Base-by-base conservation (phyloP, 2,329 filamentous ascomycete genomes). In the Diatrype stigma region DNA sequence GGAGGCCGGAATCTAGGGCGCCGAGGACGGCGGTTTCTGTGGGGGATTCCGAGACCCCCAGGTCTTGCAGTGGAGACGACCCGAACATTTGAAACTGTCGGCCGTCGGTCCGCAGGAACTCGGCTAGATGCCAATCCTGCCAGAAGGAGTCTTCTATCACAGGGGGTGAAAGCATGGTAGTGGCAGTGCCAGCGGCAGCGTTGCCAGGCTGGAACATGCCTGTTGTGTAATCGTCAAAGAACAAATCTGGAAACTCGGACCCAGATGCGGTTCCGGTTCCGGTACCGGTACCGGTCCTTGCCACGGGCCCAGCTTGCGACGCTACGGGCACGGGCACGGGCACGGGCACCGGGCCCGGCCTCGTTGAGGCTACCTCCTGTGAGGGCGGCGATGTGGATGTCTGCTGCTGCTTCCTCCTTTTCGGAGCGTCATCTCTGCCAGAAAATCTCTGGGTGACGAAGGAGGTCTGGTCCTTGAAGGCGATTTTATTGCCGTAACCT, bases 381-480 rank as follows among this genome's bases (percentile, higher is more conserved):
- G 26, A 30, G 5, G 26, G 26, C 10, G 26, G 26, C n/a, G n/a
- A n/a, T n/a, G n/a, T n/a, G n/a, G n/a, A n/a, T n/a, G n/a, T n/a
- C n/a, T n/a, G n/a, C 10, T 38, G 46, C 17, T 21, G 46, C 2
- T 16, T 8, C 10, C 32, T 19, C 34, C 22, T 35, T 22, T 47
- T 35, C 26, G 21, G 17, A 23, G 23, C 21, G 28, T 23, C 46
- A 42, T 42, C 38, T 22, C 22, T 42, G 8, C 16, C 40, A 12
- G 45, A 30, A 6, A 46, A 45, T 26, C 42, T 50, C 40, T 53
- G 50, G 45, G 51, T 53, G n/a, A 53, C 44, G 10, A 53, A 46
- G 14, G 49, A 47, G n/a, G 55, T 57, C 40, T 57, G 55, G 45
- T 57, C 55, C 30, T 51, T 53, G 51, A 57, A 57, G 46, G 53